Conservation (phyloP, 169 alveolate species). For the Cryptosporidium bovis region DNA sequence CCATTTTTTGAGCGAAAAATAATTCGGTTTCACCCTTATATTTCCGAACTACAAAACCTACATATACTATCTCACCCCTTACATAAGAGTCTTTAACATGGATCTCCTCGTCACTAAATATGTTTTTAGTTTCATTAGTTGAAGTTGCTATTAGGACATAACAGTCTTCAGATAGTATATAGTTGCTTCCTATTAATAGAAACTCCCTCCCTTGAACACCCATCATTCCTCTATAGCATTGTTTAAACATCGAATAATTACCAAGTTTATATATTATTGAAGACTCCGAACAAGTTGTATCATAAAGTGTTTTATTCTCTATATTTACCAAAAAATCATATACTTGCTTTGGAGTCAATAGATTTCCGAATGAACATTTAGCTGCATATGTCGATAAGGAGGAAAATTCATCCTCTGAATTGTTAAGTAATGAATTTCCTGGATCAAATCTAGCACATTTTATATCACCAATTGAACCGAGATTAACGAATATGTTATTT, state of each 20-base stretch:
- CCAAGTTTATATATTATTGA: conserved; percentile 15
- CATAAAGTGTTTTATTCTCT: conserved; percentile 59
- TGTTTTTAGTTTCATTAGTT: background rate
- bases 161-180: conserved; percentile 21
- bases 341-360: conserved; percentile 25
- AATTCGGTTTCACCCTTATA: conserved; percentile 26
- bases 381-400: conserved; percentile 44
- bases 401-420: background rate
- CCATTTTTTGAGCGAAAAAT: conserved; percentile 59
- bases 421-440: background rate
- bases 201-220: conserved; percentile 69
- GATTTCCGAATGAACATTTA: conserved; percentile 41
- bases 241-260: conserved; percentile 7
- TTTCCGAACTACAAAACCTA: conserved; percentile 34
- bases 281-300: conserved; percentile 51
- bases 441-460: conserved; percentile 41
- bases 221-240: conserved; percentile 71
- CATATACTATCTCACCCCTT: conserved; percentile 41
- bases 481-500: conserved; percentile 5
- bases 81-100: conserved; percentile 47
- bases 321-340: conserved; percentile 39
- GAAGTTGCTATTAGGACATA: conserved; percentile 38
- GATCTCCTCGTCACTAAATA: conserved; percentile 12
- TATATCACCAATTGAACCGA: conserved; percentile 54
- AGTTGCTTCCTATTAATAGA: conserved; percentile 46